phyloP scores from a whole-genome alignment of 2,329 filamentous ascomycete genomes.

The Geosmithia flava region DNA sequence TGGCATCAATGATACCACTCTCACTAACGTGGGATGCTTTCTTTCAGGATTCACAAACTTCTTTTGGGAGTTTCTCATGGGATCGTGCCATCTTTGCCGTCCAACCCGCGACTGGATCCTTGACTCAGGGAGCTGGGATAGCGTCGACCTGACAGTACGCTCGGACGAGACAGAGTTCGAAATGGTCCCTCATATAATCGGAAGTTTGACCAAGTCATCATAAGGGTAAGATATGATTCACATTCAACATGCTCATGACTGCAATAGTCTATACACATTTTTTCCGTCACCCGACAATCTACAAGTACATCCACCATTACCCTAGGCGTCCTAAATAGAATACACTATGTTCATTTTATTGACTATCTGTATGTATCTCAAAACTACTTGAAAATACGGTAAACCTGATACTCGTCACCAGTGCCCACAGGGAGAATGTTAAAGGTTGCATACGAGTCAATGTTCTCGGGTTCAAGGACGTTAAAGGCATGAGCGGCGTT shows the following conservation, averaged over 20 bases:
- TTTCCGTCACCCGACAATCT: neutral
- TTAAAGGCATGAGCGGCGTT: constrained; percentile 14
- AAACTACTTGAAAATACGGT: constrained; percentile 6
- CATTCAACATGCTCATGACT: neutral
- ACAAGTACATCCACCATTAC: too few relatives aligned
- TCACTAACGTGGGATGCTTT: neutral
- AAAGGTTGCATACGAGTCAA: constrained; percentile 17
- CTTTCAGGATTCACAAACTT: constrained; percentile 33
- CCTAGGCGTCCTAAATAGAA: too few relatives aligned
- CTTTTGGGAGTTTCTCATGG: constrained; percentile 37
- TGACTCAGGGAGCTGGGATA: constrained; percentile 35
- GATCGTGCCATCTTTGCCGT: constrained; percentile 39
- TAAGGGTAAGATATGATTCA: neutral
- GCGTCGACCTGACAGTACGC: constrained; percentile 31
- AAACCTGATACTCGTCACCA: constrained; percentile 18
- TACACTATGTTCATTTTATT: neutral
- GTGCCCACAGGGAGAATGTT: constrained; percentile 14
- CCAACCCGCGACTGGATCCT: constrained; percentile 31
- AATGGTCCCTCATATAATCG: constrained; percentile 33
- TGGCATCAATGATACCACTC: neutral
- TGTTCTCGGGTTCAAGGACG: constrained; percentile 17
- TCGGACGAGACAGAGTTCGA: constrained; percentile 26
- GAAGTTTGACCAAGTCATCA: constrained; percentile 32
- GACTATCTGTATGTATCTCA: neutral
- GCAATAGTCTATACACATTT: neutral